Evolutionary conservation across 2,329 filamentous ascomycete species (phyloP).

Genomic region (Alternaria sp.): DNA sequence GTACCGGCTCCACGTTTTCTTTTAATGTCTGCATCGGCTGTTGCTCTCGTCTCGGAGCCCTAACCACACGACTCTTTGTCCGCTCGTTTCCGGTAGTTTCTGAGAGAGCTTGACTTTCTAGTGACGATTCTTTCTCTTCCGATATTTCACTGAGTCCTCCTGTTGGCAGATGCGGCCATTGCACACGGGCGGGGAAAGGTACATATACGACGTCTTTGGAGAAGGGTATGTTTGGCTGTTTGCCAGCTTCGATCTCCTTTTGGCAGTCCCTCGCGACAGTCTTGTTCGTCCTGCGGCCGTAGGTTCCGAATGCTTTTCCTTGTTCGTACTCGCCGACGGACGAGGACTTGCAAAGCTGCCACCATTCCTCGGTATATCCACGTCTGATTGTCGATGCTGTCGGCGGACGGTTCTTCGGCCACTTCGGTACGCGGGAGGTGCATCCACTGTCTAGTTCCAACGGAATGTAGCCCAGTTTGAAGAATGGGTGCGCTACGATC

Average conservation of each 20-base stretch:
- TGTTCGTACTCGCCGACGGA: conserved; percentile 60
- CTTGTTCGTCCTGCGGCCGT: conserved; percentile 58
- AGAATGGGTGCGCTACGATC: conserved; percentile 83
- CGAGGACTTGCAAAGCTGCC: conserved; percentile 59
- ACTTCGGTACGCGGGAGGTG: conserved; percentile 57
- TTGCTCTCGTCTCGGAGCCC: conserved; percentile 35
- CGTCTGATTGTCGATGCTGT: conserved; percentile 54
- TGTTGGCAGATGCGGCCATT: conserved; percentile 47
- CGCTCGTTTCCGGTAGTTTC: conserved; percentile 59
- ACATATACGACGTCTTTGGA: conserved; percentile 59
- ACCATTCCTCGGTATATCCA: conserved; percentile 63
- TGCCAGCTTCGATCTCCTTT: conserved; percentile 58
- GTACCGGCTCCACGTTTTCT: conserved; percentile 49
- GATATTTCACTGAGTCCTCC: conserved; percentile 51
- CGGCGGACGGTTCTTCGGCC: conserved; percentile 56
- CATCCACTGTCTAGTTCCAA: conserved; percentile 57
- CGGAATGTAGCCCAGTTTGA: conserved; percentile 79
- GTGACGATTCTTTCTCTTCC: conserved; percentile 52
- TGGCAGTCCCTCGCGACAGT: conserved; percentile 61
- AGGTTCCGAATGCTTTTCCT: conserved; percentile 58
- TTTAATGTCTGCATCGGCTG: conserved; percentile 43
- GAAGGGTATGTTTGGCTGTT: conserved; percentile 60
- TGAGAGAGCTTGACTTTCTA: conserved; percentile 51
- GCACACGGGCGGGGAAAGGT: conserved; percentile 53
- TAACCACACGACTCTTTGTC: conserved; percentile 37